Base-by-base conservation (phyloP, 441 rosid species). In the Populus hybrid region DNA sequence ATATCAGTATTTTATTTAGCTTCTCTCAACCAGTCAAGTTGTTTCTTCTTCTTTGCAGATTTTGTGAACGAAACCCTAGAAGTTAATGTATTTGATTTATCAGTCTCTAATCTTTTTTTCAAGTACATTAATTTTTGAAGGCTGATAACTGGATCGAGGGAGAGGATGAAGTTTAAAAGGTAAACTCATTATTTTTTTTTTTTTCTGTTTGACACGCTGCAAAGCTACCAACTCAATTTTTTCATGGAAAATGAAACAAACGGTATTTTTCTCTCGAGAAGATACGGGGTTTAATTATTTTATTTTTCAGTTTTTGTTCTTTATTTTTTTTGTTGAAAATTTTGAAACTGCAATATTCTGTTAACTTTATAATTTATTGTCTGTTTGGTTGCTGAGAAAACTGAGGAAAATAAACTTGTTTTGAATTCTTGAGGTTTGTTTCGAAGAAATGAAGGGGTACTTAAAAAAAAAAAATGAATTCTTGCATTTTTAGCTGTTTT, bases 1-100 rank as follows among this genome's bases (percentile, higher is more conserved):
- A 53, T 53, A 53, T 53, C 61, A 5, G 61, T 53, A 53, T 53
- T 53, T 53, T 53, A 18, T 53, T 53, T 53, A 53, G n/a, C 24
- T 50, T 63, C 74, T 80, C 85, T 80, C 70, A 23, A 26, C 78
- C 67, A 42, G 79, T 79, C 81, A 32, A 76, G 50, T 38, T 21
- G 34, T 57, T 67, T 42, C 67, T 28, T 42, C 23, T 68, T 59
- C 19, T 57, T 50, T 24, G 11, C 26, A 64, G 68, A 64, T n/a
- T 24, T 3, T 64, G 68, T 10, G 32, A 21, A 9, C 16, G n/a
- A 53, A 53, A 53, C 61, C 61, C 61, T 53, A 53, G 1, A 53
- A 19, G 18, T 53, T 14, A 30, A 30, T 30, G 5, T 5, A 5
- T 53, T 53, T 53, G 61, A 6, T 53, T 53, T 53, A 53, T 53